Percentiles rank a stretch among this genome's conserved stretches.
Evolutionary conservation across 1,139 yeast species (phyloP).

Genomic region (Suhomyces terraborum): DNA sequence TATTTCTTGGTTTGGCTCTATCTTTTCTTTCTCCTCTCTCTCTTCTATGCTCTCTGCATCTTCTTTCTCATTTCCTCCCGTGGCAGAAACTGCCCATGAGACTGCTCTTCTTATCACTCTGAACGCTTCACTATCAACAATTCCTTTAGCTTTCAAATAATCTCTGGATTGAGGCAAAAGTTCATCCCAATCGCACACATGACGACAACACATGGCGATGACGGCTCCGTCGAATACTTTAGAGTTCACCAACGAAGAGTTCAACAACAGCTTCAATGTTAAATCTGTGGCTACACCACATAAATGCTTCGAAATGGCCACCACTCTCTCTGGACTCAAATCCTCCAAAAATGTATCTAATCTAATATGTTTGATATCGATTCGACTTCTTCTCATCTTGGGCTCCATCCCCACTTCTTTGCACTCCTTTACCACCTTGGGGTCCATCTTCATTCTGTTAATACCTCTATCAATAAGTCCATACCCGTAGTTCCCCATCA

Average conservation of each 20-base stretch:
- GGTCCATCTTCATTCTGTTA: slow-evolving; percentile 77
- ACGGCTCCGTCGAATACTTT: slow-evolving; percentile 53
- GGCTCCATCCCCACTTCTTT: slow-evolving; percentile 32
- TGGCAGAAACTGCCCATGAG: slow-evolving; percentile 89
- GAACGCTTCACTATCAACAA: slow-evolving; percentile 47
- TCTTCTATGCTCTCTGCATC: slow-evolving; percentile 26
- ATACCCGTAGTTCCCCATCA: slow-evolving; percentile 39
- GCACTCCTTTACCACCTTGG: slow-evolving; percentile 61
- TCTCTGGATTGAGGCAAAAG: slow-evolving; percentile 51
- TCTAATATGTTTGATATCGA: slow-evolving; percentile 77
- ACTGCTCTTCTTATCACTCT: slow-evolving; percentile 60
- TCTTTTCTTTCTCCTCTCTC: neutral
- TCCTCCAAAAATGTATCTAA: slow-evolving; percentile 48
- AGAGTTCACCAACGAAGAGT: slow-evolving; percentile 32
- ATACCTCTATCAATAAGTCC: slow-evolving; percentile 76
- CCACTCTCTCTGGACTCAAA: slow-evolving; percentile 30
- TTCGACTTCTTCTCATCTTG: slow-evolving; percentile 53
- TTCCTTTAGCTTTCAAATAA: slow-evolving; percentile 38
- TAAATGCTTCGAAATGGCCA: slow-evolving; percentile 80
- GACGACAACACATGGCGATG: slow-evolving; percentile 95
- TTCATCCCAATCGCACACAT: slow-evolving; percentile 64
- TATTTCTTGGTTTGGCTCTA: neutral
- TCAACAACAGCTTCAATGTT: slow-evolving; percentile 66
- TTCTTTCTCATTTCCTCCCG: slow-evolving; percentile 51
- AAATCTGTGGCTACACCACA: slow-evolving; percentile 95